Evolutionary conservation across 108 stramenopile species (phyloP).

Genomic region (Skeletonema grethae): DNA sequence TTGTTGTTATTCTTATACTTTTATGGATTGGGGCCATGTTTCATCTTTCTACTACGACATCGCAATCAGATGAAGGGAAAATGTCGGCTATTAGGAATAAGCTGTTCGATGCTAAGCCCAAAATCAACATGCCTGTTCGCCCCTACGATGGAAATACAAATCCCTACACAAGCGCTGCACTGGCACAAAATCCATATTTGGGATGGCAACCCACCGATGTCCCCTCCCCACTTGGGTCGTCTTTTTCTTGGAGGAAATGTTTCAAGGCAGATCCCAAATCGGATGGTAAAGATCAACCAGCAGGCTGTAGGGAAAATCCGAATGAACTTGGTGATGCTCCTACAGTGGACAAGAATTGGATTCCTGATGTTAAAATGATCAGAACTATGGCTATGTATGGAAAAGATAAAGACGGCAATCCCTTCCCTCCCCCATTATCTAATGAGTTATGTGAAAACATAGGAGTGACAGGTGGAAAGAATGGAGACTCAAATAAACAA

Average conservation of each 20-base stretch:
- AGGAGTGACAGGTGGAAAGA: slow-evolving; percentile 42
- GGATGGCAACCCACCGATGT: slow-evolving; percentile 66
- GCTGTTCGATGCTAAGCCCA: slow-evolving; percentile 20
- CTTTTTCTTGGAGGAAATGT: slow-evolving; percentile 67
- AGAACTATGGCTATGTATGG: slow-evolving; percentile 61
- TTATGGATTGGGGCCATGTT: slow-evolving; percentile 35
- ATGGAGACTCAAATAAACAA: slow-evolving; percentile 51
- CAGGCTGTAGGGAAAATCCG: slow-evolving; percentile 55
- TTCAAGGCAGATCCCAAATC: slow-evolving; percentile 49
- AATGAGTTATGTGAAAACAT: slow-evolving; percentile 65
- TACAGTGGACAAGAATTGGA: slow-evolving; percentile 44
- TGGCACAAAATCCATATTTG: slow-evolving; percentile 53
- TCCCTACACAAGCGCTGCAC: slow-evolving; percentile 36
- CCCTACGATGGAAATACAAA: slow-evolving; percentile 3
- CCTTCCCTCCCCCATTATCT: slow-evolving; percentile 67
- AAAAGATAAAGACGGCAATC: slow-evolving; percentile 64
- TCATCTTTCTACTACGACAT: slow-evolving; percentile 21
- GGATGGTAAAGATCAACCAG: slow-evolving; percentile 22
- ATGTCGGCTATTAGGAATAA: slow-evolving; percentile 9
- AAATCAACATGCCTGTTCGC: neutral
- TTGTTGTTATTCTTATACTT: slow-evolving; percentile 12
- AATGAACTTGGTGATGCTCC: slow-evolving; percentile 40
- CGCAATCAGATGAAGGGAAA: slow-evolving; percentile 1
- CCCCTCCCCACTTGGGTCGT: slow-evolving; percentile 18
- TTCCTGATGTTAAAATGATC: slow-evolving; percentile 77